Conservation (phyloP, 495 filamentous ascomycete species). For the Trichoderma orchidacearum region DNA sequence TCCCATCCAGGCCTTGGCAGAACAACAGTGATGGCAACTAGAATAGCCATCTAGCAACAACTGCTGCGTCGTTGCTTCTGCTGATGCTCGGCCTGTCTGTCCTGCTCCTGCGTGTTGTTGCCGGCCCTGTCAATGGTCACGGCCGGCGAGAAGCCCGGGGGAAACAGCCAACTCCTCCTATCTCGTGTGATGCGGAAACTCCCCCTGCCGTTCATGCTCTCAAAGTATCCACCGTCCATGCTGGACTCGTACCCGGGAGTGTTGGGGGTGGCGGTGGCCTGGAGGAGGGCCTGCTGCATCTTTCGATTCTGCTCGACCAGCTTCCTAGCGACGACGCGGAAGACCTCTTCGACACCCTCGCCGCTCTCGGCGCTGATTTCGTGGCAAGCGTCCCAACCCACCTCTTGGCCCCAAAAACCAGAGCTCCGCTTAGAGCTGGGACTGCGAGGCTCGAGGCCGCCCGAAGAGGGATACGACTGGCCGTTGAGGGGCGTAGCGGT, state of each 20-base stretch:
- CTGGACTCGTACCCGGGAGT: conserved; percentile 13
- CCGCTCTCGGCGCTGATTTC: conserved; percentile 91
- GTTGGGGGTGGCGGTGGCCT: conserved; percentile 26
- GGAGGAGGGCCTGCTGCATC: conserved; percentile 40
- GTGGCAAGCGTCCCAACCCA: conserved; percentile 92
- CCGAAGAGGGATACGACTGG: conserved; percentile 1
- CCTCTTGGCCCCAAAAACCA: conserved; percentile 83
- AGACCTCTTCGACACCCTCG: conserved; percentile 95
- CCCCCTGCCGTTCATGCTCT: conserved; percentile 28
- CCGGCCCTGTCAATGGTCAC: conserved; percentile 26
- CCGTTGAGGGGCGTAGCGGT: conserved; percentile 29
- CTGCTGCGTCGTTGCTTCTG: conserved; percentile 16
- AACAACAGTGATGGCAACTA: too few relatives aligned
- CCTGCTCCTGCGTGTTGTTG: conserved; percentile 14
- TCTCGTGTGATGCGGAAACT: conserved; percentile 52
- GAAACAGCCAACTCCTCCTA: conserved; percentile 46
- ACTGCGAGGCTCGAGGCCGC: conserved; percentile 35
- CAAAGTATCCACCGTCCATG: conserved; percentile 28
- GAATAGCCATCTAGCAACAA: conserved; percentile 26
- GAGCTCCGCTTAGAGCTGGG: conserved; percentile 66
- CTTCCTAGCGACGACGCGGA: conserved; percentile 86
- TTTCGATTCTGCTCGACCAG: conserved; percentile 81
- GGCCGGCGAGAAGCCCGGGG: conserved; percentile 37
- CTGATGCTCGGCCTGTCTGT: conserved; percentile 13
- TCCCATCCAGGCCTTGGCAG: too few relatives aligned